Percentiles rank a stretch among this genome's conserved stretches.
These are phyloP conservation scores for Eucalyptus pauciflora DNA, from an alignment of 345 rosid species.

Conservation along the genomic window DNA sequence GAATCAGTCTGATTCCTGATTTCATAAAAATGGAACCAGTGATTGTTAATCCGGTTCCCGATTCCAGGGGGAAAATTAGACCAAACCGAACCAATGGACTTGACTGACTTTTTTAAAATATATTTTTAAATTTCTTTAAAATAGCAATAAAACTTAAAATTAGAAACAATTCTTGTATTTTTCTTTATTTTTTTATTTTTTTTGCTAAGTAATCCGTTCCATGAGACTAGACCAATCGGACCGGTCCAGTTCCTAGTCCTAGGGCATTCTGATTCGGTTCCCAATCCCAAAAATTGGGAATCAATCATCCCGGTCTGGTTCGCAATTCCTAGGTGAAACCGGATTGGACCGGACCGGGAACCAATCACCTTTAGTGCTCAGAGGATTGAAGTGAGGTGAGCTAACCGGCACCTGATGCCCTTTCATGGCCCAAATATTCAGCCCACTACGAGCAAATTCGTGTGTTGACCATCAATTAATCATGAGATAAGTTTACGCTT, in stretches of 20 bases:
- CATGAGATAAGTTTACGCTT: not conserved
- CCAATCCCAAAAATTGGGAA: no score
- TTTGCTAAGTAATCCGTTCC: fast-evolving
- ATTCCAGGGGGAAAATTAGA: fast-evolving
- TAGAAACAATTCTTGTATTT: no score
- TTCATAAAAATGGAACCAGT: fast-evolving
- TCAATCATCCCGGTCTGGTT: fast-evolving
- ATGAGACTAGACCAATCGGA: fast-evolving
- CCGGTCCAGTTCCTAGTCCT: fast-evolving
- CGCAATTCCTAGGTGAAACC: fast-evolving
- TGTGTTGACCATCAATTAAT: not conserved
- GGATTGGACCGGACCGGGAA: fast-evolving
- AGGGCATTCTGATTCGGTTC: fast-evolving
- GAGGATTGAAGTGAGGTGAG: not conserved
- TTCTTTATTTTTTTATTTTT: no score
- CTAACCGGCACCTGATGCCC: not conserved
- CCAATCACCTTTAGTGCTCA: not conserved
- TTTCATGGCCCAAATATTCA: not conserved
- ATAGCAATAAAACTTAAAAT: no score
- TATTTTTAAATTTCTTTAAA: no score
- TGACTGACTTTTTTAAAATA: no score
- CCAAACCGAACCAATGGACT: fast-evolving
- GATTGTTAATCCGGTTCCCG: fast-evolving
- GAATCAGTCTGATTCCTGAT: fast-evolving
- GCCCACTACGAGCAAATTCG: not conserved